phyloP scores from a whole-genome alignment of 805 yeast species.

The Cyberlindnera mycetangii region DNA sequence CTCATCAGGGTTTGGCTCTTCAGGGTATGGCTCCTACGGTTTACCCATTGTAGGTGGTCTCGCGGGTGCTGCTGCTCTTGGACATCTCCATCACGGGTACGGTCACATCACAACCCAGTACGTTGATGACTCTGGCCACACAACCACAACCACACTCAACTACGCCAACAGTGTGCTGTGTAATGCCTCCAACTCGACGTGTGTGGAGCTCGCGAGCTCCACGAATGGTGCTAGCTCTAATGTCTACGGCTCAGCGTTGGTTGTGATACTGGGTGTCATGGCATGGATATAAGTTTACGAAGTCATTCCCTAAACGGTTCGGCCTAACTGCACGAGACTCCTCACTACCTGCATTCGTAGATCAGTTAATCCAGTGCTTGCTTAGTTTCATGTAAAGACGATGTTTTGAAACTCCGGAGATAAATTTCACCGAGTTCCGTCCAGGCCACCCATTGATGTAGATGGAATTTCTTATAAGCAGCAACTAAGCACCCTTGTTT shows the following conservation, averaged over 20 bases:
- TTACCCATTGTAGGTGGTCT: neutral
- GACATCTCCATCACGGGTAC: neutral
- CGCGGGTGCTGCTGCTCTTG: neutral
- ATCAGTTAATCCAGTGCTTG: too few species aligned
- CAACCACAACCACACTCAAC: neutral
- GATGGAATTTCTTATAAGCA: too few species aligned
- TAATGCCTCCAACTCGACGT: neutral
- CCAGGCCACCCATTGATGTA: too few species aligned
- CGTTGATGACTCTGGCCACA: neutral
- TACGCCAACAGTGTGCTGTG: neutral
- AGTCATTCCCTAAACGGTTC: too few species aligned
- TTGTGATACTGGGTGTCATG: neutral
- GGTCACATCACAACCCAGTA: neutral
- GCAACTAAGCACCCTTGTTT: too few species aligned
- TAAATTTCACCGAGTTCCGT: too few species aligned
- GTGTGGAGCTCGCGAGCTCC: neutral
- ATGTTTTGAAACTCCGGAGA: too few species aligned
- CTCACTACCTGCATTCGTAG: too few species aligned
- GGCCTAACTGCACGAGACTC: too few species aligned
- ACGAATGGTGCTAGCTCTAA: neutral
- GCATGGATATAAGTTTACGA: neutral
- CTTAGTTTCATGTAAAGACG: too few species aligned
- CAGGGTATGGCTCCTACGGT: neutral
- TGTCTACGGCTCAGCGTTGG: neutral
- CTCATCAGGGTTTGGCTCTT: neutral